Evolutionary conservation across 2,329 filamentous ascomycete species (phyloP), one percentile per base, ranked within the genome.

Genomic region (Ophiostoma perfectum): DNA sequence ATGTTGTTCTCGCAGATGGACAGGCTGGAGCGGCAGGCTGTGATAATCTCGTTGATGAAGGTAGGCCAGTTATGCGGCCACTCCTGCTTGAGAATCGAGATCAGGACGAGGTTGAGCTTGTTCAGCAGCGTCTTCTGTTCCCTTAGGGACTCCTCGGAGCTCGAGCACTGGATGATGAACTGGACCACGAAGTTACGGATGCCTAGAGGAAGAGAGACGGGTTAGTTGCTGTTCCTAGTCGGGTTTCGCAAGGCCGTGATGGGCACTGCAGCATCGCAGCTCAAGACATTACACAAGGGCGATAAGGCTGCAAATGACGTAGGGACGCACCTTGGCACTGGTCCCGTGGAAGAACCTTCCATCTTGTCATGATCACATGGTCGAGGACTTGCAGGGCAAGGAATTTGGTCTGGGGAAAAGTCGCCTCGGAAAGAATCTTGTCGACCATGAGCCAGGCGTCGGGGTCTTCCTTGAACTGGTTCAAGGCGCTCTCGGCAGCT

Each of bases 1-100:
- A 99, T 99, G 84, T 99, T 99, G 83, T 99, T 99, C 82, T 99
- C 95, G 86, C 96, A 99, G 75, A 99, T 96, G 49, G 94, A 95
- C 67, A 99, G 83, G 79, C 91, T 97, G 73, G 92, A 94, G 78
- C 96, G 93, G 80, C 93, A 98, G 68, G 95, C 94, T 36, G 92
- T 90, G 75, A 99, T 93, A 79, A 99, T 99, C 82, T 99, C 95
- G 83, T 98, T 98, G 85, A 99, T 98, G 80, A 99, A 99, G 27
- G 93, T 97, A 11, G 96, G 95, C 95, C 96, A 99, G 83, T 99
- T 96, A 81, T 98, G 94, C 69, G 95, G 95, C 95, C 95, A 99
- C 80, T 99, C 95, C 81, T 99, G 95, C 84, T 99, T 99, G 76
- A 99, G 83, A 72, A 99, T 94, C 69, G 93, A 97, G 74, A 99